phyloP scores from a whole-genome alignment of 2,329 filamentous ascomycete genomes.

The Volutella citrinella region DNA sequence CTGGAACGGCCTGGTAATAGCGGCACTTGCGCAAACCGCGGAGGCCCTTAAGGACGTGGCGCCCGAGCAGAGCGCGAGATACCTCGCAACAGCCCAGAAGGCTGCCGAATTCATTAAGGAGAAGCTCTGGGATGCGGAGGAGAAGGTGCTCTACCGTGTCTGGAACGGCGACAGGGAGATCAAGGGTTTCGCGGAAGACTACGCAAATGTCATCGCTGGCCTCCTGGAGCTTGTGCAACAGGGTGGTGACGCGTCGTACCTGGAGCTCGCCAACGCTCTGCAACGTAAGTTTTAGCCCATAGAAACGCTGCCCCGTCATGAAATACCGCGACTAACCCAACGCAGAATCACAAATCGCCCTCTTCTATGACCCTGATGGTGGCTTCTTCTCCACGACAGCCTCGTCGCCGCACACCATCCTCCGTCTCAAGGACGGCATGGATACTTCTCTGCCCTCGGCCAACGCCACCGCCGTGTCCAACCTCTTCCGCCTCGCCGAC shows the following conservation, averaged over 20 bases:
- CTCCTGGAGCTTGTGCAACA: constrained; percentile 81
- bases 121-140: constrained; percentile 66
- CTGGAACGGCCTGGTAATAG: constrained; percentile 88
- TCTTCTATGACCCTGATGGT: constrained; percentile 71
- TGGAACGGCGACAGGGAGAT: constrained; percentile 66
- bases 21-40: constrained; percentile 74
- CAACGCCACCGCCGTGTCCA: constrained; percentile 82
- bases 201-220: constrained; percentile 82
- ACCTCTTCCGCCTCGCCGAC: constrained; percentile 76
- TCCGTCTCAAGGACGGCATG: constrained; percentile 93
- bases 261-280: constrained; percentile 77
- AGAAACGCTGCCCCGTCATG: not conserved
- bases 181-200: constrained; percentile 86
- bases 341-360: constrained; percentile 66
- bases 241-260: constrained; percentile 71
- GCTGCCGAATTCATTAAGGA: constrained; percentile 70
- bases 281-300: constrained; percentile 54
- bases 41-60: constrained; percentile 62
- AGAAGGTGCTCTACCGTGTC: constrained; percentile 67
- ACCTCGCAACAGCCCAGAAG: constrained; percentile 62
- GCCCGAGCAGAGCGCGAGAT: constrained; percentile 54
- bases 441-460: constrained; percentile 87
- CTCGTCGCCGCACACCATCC: constrained; percentile 65
- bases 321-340: constrained; percentile 8
- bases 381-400: constrained; percentile 73